These are phyloP conservation scores for Puccinia brachypodii DNA, from an alignment of 1,284 basidiomycete genomes.

Conservation along the genomic window DNA sequence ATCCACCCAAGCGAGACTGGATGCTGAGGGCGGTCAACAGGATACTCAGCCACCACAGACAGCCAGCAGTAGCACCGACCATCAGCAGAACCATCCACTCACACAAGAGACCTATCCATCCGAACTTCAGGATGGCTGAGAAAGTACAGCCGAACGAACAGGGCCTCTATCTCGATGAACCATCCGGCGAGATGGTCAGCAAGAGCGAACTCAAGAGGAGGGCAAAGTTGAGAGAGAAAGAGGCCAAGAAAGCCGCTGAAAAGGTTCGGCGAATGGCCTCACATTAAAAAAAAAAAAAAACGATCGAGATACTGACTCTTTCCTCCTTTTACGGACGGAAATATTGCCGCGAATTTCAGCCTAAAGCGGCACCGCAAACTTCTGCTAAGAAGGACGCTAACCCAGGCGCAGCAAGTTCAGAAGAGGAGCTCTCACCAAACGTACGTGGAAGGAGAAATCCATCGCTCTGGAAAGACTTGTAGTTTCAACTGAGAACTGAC, in stretches of 20 bases:
- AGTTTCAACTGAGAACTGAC: conserved; percentile 49
- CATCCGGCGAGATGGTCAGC: conserved; percentile 91
- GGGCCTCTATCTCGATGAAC: conserved; percentile 65
- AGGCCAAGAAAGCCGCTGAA: conserved; percentile 77
- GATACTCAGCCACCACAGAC: no score
- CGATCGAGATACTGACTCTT: background rate
- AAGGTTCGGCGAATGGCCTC: background rate
- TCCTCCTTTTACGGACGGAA: background rate
- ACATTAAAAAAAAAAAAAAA: background rate
- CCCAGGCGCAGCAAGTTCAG: conserved; percentile 58
- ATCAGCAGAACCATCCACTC: background rate
- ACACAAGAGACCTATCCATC: background rate
- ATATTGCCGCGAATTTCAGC: background rate
- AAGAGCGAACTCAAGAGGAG: conserved; percentile 91
- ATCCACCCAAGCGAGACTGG: no score
- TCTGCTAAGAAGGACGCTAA: conserved; percentile 53
- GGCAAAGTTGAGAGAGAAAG: conserved; percentile 79
- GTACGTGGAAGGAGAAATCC: conserved; percentile 30
- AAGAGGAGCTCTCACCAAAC: conserved; percentile 78
- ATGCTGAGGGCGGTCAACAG: background rate
- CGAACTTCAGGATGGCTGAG: conserved; percentile 4
- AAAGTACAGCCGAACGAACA: conserved; percentile 23
- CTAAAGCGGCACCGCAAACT: conserved; percentile 58
- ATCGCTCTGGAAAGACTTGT: no score
- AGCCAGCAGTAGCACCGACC: no score